These are phyloP conservation scores for Delitschia confertaspora DNA, from an alignment of 495 filamentous ascomycete species.

Conservation along the genomic window DNA sequence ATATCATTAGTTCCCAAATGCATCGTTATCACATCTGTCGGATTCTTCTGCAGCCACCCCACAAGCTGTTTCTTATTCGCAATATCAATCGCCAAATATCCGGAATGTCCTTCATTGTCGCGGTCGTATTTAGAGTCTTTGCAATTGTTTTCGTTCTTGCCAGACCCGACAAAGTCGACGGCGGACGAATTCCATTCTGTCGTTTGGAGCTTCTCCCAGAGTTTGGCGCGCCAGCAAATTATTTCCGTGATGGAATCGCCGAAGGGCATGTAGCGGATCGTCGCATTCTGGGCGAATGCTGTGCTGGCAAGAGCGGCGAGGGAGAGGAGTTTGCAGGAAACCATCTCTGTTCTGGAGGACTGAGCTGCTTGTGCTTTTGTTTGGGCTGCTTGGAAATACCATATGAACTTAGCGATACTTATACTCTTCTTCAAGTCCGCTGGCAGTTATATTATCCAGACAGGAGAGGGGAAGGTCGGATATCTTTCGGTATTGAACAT, in stretches of 20 bases:
- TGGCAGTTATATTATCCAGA: too few species aligned
- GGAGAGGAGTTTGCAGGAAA: constrained; percentile 19
- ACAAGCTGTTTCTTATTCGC: constrained; percentile 42
- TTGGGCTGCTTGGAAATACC: too few species aligned
- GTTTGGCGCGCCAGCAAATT: constrained; percentile 40
- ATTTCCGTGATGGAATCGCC: constrained; percentile 47
- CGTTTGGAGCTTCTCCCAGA: constrained; percentile 41
- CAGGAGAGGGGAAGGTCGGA: too few species aligned
- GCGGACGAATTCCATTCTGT: constrained; percentile 33
- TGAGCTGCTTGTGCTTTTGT: too few species aligned
- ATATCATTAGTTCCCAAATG: constrained; percentile 48
- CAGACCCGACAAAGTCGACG: constrained; percentile 44
- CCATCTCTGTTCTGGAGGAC: too few species aligned
- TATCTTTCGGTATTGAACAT: too few species aligned
- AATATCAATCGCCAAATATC: constrained; percentile 44
- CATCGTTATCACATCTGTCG: constrained; percentile 44
- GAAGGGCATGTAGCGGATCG: constrained; percentile 39
- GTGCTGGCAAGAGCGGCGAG: constrained; percentile 7
- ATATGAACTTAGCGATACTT: too few species aligned
- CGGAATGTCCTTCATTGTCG: constrained; percentile 47
- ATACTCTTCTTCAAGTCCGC: too few species aligned
- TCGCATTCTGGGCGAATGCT: constrained; percentile 19
- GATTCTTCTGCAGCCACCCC: constrained; percentile 42
- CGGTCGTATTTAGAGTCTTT: constrained; percentile 40
- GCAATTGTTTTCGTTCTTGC: constrained; percentile 35